Percentiles rank a stretch among this genome's conserved stretches.
Evolutionary conservation across 2,329 filamentous ascomycete genomes (phyloP).

Genomic region (Xylariaceae sp.): DNA sequence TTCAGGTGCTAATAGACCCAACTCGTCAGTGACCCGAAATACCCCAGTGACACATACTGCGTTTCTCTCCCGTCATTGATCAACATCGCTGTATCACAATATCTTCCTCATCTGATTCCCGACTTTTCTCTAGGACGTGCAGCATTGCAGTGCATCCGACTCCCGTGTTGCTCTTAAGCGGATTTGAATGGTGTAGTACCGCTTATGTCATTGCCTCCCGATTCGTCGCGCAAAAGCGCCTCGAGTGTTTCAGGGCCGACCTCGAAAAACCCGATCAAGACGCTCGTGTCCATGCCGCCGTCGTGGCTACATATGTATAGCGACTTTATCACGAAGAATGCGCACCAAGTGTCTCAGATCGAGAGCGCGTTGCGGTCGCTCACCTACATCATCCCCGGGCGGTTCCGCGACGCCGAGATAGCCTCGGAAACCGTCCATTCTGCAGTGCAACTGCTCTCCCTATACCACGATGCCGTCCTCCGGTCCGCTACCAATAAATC

Average conservation of each 20-base stretch:
- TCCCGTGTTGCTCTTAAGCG: not conserved
- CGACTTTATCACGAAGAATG: conserved; percentile 92
- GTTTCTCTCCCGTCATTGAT: too few species aligned
- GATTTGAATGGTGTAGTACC: not conserved
- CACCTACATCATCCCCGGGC: conserved; percentile 92
- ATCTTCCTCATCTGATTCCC: not conserved
- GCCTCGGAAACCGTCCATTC: conserved; percentile 90
- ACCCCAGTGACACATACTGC: not conserved
- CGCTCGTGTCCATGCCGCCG: conserved; percentile 53
- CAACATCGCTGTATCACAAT: not conserved
- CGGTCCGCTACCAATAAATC: conserved; percentile 59
- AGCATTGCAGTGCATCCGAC: too few species aligned
- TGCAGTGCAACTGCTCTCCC: conserved; percentile 78
- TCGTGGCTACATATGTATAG: conserved; percentile 69
- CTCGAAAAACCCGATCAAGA: conserved; percentile 31
- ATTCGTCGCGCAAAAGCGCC: conserved; percentile 18
- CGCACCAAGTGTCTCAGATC: conserved; percentile 88
- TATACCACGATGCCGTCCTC: conserved; percentile 89
- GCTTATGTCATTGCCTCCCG: conserved; percentile 20
- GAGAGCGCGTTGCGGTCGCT: conserved; percentile 88
- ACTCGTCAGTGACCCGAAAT: conserved; percentile 11
- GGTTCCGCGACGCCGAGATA: conserved; percentile 87
- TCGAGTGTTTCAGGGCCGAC: conserved; percentile 17
- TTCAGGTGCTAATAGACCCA: too few species aligned
- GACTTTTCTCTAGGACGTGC: too few species aligned